Conservation (phyloP, 495 filamentous ascomycete species). For the Penicillium samsonianum region DNA sequence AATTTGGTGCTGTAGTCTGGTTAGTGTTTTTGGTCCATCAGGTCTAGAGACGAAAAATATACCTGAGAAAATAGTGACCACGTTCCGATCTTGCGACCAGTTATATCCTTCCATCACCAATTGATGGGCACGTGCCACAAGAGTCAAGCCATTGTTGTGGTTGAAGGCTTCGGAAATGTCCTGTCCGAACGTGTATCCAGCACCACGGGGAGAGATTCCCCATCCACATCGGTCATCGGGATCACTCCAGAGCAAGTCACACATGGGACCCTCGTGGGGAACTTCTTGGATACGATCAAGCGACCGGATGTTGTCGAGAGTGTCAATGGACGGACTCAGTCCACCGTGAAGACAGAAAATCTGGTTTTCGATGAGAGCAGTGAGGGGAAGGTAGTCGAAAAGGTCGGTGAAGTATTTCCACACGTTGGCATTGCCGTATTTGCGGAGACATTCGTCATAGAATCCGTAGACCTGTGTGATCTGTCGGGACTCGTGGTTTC, state of each 20-base stretch:
- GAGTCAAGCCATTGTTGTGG: conserved; percentile 97
- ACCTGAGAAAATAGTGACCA: conserved; percentile 99
- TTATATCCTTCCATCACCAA: conserved; percentile 99
- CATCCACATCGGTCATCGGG: conserved; percentile 98
- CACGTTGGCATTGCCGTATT: conserved; percentile 98
- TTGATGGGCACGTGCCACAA: conserved; percentile 93
- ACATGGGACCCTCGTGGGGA: conserved; percentile 98
- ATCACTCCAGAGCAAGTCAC: conserved; percentile 96
- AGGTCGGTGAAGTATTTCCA: conserved; percentile 99
- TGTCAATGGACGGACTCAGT: conserved; percentile 94
- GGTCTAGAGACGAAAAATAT: conserved; percentile 27
- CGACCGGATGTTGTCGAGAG: conserved; percentile 94
- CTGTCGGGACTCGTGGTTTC: conserved; percentile 96
- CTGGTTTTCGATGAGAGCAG: conserved; percentile 98
- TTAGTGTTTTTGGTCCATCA: conserved; percentile 11
- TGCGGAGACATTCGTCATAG: conserved; percentile 95
- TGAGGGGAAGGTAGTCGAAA: conserved; percentile 98
- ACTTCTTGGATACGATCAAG: conserved; percentile 98
- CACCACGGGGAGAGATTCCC: conserved; percentile 96
- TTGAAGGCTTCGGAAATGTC: conserved; percentile 99
- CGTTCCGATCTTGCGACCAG: conserved; percentile 95
- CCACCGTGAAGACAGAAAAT: conserved; percentile 99
- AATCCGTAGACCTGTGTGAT: conserved; percentile 98
- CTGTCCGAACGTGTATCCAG: conserved; percentile 98
- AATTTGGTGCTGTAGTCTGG: conserved; percentile 74